Evolutionary conservation across 164 flowering plant genomes (phyloP).

Genomic region (Aristolochia fimbriata): DNA sequence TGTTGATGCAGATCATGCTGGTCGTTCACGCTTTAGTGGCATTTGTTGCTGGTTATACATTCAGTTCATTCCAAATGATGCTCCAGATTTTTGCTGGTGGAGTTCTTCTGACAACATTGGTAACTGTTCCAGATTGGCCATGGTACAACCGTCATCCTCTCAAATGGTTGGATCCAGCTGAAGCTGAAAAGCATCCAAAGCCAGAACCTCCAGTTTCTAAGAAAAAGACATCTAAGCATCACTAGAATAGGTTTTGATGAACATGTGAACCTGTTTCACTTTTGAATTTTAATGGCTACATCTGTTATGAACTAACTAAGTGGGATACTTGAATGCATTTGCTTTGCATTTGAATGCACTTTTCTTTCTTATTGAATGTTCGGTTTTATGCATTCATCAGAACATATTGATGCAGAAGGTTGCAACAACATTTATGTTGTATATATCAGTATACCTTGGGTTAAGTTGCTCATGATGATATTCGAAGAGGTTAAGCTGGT

Average conservation of each 20-base stretch:
- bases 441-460: too few relatives aligned
- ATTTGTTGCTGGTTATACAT: constrained; percentile 39
- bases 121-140: constrained; percentile 91
- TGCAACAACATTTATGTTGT: too few relatives aligned
- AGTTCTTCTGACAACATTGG: constrained; percentile 53
- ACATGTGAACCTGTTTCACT: too few relatives aligned
- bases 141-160: constrained; percentile 78
- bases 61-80: constrained; percentile 74
- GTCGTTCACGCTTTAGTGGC: constrained; percentile 50
- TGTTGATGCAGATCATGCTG: constrained; percentile 80
- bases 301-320: too few relatives aligned
- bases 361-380: too few relatives aligned
- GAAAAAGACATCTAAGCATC: constrained; percentile 47
- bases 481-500: too few relatives aligned
- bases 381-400: too few relatives aligned
- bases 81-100: constrained; percentile 58
- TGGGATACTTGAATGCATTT: too few relatives aligned
- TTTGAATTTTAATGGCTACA: too few relatives aligned
- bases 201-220: constrained; percentile 26
- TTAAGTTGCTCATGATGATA: too few relatives aligned
- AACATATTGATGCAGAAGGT: too few relatives aligned
- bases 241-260: constrained; percentile 28
- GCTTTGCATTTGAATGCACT: too few relatives aligned
- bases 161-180: constrained; percentile 71
- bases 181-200: constrained; percentile 71